phyloP scores from a whole-genome alignment of 1,139 yeast species.

The Pichia inconspicua region DNA sequence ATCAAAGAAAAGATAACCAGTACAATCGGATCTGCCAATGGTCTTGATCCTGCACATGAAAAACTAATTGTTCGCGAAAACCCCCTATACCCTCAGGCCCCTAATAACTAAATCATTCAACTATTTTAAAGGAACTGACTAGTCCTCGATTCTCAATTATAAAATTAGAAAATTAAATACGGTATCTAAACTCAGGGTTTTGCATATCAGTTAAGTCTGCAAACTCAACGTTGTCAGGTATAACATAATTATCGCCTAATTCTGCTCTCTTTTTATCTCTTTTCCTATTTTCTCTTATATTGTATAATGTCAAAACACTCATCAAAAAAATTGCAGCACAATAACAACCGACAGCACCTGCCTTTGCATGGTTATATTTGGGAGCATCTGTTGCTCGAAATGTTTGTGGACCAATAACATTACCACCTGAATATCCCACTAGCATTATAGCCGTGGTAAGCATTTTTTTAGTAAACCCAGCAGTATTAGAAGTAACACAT shows the following conservation, averaged over 20 bases:
- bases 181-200: conserved; percentile 40
- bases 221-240: conserved; percentile 37
- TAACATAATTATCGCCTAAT: conserved; percentile 17
- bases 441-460: conserved; percentile 52
- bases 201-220: conserved; percentile 45
- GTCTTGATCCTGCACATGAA: no score
- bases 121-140: no score
- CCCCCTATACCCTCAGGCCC: no score
- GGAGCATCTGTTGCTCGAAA: conserved; percentile 31
- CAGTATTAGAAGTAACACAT: conserved; percentile 40
- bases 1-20: no score
- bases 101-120: no score
- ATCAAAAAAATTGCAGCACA: conserved; percentile 17
- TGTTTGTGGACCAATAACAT: conserved; percentile 64
- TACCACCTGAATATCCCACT: conserved; percentile 61
- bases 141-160: no score
- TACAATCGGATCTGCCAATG: no score
- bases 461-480: conserved; percentile 64
- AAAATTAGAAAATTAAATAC: neutral
- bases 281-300: conserved; percentile 16
- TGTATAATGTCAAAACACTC: conserved; percentile 8
- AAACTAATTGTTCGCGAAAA: no score
- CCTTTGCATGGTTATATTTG: conserved; percentile 19
- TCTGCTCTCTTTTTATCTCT: conserved; percentile 10
- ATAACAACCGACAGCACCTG: conserved; percentile 24